Base-by-base conservation (phyloP, 1,284 basidiomycete species). In the Puccinia novopanici region DNA sequence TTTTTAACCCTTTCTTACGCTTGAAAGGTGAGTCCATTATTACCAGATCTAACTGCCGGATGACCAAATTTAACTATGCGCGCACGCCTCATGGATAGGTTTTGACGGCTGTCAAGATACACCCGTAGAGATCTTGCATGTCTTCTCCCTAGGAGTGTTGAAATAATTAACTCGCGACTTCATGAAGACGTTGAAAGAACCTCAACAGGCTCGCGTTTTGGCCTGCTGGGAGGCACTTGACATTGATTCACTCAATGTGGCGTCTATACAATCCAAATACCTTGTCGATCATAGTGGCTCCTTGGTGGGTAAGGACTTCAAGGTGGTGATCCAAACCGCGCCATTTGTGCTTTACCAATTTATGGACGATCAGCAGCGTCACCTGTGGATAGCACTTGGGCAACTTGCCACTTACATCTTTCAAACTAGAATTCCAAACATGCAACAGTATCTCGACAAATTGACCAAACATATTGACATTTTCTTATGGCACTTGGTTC, bases 41-140 rank as follows among this genome's bases (percentile, higher is more conserved):
- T 17, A 4, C 3, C 24, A 57, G 55, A 57, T 6, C 4, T 30
- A n/a, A 57, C n/a, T 24, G 9, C 8, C 3, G 55, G 6, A n/a
- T 27, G 22, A 5, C 55, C 6, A 27, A 10, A 19, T 54, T 54
- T 57, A 6, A 30, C 9, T 52, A 13, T 12, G 10, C 9, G 10
- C 6, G 45, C 15, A 15, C 8, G 6, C 45, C 6, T 15, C 45
- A 45, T 45, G 6, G 6, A 15, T 30, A 87, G 86, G 81, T 48
- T 78, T 87, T 10, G 84, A 87, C 81, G 83, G 85, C 0, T 83
- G 86, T 75, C 48, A 67, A 13, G 85, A 87, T 75, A 86, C 86
- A 0, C 86, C 86, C 0, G 85, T 87, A 2, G 85, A 87, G 81
- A 84, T 87, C 5, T 82, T 87, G 0, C 87, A 87, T 82, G 85